Conservation (phyloP, 2,329 filamentous ascomycete genomes). For the Myriosclerotinia scirpicola region DNA sequence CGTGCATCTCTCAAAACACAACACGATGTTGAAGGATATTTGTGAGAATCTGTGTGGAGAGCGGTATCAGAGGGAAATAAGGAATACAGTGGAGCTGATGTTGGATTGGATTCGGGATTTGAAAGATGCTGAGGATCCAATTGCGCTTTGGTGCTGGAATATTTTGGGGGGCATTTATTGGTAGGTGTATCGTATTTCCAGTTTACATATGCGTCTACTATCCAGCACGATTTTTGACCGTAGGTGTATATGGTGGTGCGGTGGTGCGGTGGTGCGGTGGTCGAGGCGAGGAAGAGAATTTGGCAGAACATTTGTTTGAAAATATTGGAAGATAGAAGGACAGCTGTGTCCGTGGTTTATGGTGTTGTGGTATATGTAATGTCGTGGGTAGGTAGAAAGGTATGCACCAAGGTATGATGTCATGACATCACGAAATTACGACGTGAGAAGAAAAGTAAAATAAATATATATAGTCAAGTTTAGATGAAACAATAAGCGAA, state of each 20-base stretch:
- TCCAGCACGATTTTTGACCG: background rate
- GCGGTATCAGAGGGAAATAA: slow-evolving; percentile 52
- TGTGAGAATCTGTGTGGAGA: slow-evolving; percentile 50
- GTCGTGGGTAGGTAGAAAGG: background rate
- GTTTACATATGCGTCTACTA: no score
- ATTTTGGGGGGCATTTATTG: slow-evolving; percentile 37
- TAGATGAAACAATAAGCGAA: background rate
- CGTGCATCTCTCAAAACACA: slow-evolving; percentile 54
- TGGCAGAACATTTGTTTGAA: no score
- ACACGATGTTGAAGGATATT: slow-evolving; percentile 52
- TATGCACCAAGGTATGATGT: background rate
- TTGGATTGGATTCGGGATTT: slow-evolving; percentile 61
- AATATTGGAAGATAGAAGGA: background rate
- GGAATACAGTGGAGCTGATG: slow-evolving; percentile 52
- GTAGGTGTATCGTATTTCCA: background rate
- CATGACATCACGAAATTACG: background rate
- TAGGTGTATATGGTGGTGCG: background rate
- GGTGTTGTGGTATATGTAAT: background rate
- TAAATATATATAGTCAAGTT: background rate
- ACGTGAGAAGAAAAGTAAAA: background rate
- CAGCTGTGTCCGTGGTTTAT: background rate
- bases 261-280: background rate
- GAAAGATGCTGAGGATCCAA: slow-evolving; percentile 50
- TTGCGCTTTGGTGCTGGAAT: slow-evolving; percentile 51
- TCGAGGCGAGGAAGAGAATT: background rate